Percentiles rank a stretch among this genome's conserved stretches.
phyloP scores from a whole-genome alignment of 805 yeast genomes.

The Myxozyma nipponensis region DNA sequence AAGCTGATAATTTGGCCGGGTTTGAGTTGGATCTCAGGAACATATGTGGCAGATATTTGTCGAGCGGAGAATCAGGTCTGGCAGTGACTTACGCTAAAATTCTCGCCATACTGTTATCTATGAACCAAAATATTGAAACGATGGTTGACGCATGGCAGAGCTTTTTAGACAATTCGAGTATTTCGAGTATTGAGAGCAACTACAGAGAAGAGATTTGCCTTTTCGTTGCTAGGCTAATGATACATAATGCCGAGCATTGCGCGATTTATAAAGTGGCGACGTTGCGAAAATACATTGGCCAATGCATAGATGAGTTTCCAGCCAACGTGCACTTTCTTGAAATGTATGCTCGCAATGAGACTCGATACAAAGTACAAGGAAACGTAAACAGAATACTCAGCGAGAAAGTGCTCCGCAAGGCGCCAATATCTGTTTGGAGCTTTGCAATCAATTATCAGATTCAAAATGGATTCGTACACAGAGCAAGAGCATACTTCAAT shows the following conservation, averaged over 20 bases:
- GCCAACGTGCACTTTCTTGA: constrained; percentile 5
- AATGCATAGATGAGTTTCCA: constrained; percentile 9
- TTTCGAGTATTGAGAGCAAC: not conserved
- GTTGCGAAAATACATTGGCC: constrained; percentile 11
- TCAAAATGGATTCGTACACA: constrained; percentile 1
- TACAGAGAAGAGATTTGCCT: constrained; percentile 1
- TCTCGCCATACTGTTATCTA: constrained; percentile 5
- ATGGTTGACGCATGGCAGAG: not conserved
- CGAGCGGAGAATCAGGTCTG: not conserved
- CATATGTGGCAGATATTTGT: not conserved
- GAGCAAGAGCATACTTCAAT: constrained; percentile 9
- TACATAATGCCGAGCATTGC: constrained; percentile 4
- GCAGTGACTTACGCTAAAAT: constrained; percentile 13
- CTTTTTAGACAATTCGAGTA: too few species aligned
- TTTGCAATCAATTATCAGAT: constrained; percentile 12
- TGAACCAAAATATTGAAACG: not conserved
- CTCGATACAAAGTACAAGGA: constrained; percentile 8
- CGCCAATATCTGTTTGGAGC: constrained; percentile 4
- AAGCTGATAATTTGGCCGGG: not conserved
- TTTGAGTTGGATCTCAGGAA: not conserved
- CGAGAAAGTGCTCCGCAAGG: constrained; percentile 3
- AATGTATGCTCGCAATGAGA: constrained; percentile 14
- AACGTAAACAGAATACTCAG: constrained; percentile 10
- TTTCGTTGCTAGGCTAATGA: constrained; percentile 8
- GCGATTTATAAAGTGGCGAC: constrained; percentile 11